phyloP scores from a whole-genome alignment of 2,329 filamentous ascomycete species.

The Beauveria asiatica region DNA sequence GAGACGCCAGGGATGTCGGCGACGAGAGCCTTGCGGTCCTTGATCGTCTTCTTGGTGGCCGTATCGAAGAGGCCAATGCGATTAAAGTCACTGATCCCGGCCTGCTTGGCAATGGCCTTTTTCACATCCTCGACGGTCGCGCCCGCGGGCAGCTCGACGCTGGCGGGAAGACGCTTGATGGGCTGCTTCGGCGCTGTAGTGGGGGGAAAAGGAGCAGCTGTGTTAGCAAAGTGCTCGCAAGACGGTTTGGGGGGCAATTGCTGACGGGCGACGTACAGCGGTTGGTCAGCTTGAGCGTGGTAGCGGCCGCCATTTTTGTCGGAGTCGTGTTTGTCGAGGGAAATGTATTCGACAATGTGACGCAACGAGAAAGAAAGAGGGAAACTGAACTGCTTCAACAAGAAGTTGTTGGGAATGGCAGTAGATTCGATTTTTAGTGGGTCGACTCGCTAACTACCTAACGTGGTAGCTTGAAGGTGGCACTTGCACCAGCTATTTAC shows the following conservation, averaged over 20 bases:
- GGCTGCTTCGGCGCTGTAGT: conserved; percentile 37
- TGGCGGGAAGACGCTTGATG: conserved; percentile 45
- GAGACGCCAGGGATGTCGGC: conserved; percentile 39
- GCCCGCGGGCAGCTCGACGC: conserved; percentile 38
- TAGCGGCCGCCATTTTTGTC: conserved; percentile 23
- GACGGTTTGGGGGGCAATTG: background rate
- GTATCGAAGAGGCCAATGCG: conserved; percentile 56
- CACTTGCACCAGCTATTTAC: background rate
- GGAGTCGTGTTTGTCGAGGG: background rate
- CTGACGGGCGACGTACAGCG: conserved; percentile 23
- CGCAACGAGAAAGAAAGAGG: background rate
- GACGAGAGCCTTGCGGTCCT: conserved; percentile 50
- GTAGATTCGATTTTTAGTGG: conserved; percentile 1
- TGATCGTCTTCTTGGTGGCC: conserved; percentile 52
- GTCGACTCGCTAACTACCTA: background rate
- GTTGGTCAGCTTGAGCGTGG: conserved; percentile 35
- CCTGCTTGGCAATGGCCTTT: conserved; percentile 41
- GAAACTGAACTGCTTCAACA: background rate
- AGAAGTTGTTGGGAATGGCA: conserved; percentile 10
- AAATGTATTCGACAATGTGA: background rate
- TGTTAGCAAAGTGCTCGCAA: background rate
- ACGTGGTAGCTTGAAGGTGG: background rate
- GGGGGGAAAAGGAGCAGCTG: background rate
- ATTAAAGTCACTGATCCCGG: conserved; percentile 47
- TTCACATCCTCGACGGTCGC: conserved; percentile 55